A percentile compares a stretch with the other conserved stretches of the same genome.
phyloP scores from a whole-genome alignment of 148 eudicot genomes.

The Oxyria digyna region DNA sequence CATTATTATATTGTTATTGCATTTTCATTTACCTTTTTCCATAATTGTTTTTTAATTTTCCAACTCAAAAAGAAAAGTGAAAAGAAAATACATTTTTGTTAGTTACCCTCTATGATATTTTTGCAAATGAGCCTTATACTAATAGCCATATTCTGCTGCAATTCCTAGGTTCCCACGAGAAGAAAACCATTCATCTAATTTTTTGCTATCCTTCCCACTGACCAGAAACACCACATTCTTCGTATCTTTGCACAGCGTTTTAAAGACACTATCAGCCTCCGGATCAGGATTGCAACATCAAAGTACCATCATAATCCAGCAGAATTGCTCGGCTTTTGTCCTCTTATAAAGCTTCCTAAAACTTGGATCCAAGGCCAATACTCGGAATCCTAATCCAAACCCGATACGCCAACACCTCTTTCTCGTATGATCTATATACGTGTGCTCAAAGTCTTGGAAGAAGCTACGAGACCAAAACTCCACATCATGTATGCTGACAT shows the following conservation, averaged over 20 bases:
- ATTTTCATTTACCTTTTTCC: no score
- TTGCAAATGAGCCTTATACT: no score
- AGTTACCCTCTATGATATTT: no score
- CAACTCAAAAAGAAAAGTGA: no score
- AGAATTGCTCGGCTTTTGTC: constrained; percentile 62
- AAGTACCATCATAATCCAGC: constrained; percentile 74
- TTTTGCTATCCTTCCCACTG: constrained; percentile 49
- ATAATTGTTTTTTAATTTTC: no score
- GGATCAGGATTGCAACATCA: constrained; percentile 47
- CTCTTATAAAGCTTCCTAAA: constrained; percentile 64
- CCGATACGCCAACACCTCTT: constrained; percentile 82
- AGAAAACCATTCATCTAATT: constrained; percentile 58
- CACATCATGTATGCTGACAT: constrained; percentile 74
- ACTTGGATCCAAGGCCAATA: constrained; percentile 62
- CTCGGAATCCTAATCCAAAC: constrained; percentile 74
- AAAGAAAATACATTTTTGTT: no score
- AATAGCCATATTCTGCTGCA: constrained; percentile 91
- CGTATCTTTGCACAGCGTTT: constrained; percentile 47
- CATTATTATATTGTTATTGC: no score
- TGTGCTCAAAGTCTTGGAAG: constrained; percentile 66
- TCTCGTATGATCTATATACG: constrained; percentile 60
- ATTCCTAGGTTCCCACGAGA: constrained; percentile 56
- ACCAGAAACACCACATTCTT: constrained; percentile 67
- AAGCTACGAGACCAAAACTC: constrained; percentile 89
- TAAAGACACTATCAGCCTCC: constrained; percentile 46